Percentiles rank a stretch among this genome's conserved stretches.
phyloP scores from a whole-genome alignment of 176 grass and related monocot genomes.

The Chrysopogon serrulatus region DNA sequence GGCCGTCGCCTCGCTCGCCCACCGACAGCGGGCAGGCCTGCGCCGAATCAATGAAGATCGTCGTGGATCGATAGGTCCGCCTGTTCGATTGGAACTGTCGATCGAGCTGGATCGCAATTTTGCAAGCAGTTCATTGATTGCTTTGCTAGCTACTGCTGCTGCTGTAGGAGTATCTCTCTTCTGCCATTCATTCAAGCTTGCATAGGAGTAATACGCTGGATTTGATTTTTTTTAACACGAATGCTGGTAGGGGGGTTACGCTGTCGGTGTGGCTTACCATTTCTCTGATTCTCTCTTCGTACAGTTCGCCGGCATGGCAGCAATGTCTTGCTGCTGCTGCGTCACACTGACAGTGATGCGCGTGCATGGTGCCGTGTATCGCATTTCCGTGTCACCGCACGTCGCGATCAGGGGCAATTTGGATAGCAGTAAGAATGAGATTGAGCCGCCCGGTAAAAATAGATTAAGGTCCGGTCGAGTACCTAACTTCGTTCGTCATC shows the following conservation, averaged over 20 bases:
- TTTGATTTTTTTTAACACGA: not conserved
- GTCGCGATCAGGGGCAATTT: not conserved
- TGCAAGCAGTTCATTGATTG: not conserved
- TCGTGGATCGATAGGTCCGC: not conserved
- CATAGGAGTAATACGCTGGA: too few species aligned
- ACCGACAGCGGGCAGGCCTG: constrained; percentile 10
- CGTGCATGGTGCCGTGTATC: not conserved
- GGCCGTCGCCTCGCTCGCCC: not conserved
- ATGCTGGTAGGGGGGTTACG: not conserved
- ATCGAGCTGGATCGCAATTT: constrained; percentile 25
- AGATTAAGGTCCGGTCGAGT: too few species aligned
- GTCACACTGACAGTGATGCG: not conserved
- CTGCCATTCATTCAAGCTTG: not conserved
- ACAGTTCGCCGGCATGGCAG: not conserved
- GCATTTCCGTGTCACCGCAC: not conserved
- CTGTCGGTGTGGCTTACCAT: not conserved
- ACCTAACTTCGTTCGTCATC: too few species aligned
- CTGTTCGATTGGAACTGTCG: not conserved
- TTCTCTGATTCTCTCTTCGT: not conserved
- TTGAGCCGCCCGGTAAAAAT: too few species aligned
- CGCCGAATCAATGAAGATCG: constrained; percentile 9
- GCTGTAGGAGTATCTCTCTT: not conserved
- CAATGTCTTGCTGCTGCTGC: not conserved
- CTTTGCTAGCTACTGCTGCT: not conserved
- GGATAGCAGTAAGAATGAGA: not conserved